Conservation (phyloP, 495 filamentous ascomycete species). For the Penicillium pulvis region DNA sequence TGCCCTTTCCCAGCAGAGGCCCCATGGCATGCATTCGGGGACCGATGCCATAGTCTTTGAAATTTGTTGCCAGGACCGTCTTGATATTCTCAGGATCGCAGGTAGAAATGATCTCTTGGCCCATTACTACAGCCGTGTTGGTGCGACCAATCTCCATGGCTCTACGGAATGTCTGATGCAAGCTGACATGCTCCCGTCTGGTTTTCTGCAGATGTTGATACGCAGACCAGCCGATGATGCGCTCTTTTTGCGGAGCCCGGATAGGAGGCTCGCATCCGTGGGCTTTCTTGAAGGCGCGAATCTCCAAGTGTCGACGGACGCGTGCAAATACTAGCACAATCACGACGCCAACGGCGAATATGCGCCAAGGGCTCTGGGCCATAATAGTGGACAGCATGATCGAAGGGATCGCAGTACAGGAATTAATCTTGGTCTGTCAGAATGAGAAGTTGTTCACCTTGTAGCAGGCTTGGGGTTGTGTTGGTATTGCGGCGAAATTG, state of each 20-base stretch:
- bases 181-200: background rate
- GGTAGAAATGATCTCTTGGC: conserved; percentile 5
- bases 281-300: background rate
- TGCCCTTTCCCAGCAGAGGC: conserved; percentile 10
- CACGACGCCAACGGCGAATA: background rate
- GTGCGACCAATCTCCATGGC: background rate
- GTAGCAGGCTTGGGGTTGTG: background rate
- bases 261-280: background rate
- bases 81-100: conserved; percentile 10
- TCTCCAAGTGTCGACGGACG: conserved; percentile 1
- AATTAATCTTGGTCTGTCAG: background rate
- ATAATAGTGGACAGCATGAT: background rate
- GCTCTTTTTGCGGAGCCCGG: background rate
- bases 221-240: background rate
- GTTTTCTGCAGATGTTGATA: background rate
- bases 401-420: background rate
- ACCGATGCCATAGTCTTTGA: conserved; percentile 11
- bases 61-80: conserved; percentile 6
- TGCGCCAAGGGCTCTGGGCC: background rate
- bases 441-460: background rate
- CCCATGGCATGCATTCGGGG: too few relatives aligned
- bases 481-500: background rate
- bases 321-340: background rate
- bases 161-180: background rate
- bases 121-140: background rate